Evolutionary conservation across 768 basidiomycete genomes (phyloP).

Genomic region (Russula foetens): DNA sequence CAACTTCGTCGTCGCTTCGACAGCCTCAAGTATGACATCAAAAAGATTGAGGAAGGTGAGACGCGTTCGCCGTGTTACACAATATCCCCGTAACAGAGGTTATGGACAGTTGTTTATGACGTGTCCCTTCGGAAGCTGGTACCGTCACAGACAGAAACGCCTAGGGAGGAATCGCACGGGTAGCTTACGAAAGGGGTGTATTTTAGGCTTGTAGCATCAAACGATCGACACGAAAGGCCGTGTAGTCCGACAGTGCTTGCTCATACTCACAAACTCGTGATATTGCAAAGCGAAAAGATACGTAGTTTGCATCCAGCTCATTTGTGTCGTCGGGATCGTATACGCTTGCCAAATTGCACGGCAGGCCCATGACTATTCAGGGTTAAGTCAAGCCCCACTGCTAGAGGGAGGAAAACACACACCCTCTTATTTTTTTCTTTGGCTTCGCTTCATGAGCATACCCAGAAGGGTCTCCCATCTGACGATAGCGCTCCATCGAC

Average conservation of each 20-base stretch:
- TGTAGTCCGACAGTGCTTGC: not conserved
- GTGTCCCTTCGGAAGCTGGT: slow-evolving; percentile 67
- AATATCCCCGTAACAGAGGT: slow-evolving; percentile 1
- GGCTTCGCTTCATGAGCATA: slow-evolving; percentile 60
- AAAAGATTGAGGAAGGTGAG: slow-evolving; percentile 82
- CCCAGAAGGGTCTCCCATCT: slow-evolving; percentile 41
- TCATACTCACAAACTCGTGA: not conserved
- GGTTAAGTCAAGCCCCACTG: not conserved
- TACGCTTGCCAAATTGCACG: slow-evolving; percentile 65
- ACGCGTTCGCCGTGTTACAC: not conserved
- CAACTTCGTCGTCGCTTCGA: slow-evolving; percentile 67
- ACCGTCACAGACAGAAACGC: slow-evolving; percentile 20
- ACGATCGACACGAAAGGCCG: not conserved
- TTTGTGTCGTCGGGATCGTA: slow-evolving; percentile 43
- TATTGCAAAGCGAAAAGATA: not conserved
- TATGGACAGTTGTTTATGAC: slow-evolving; percentile 66
- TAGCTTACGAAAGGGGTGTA: not conserved
- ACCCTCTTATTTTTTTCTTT: slow-evolving; percentile 81
- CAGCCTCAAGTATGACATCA: slow-evolving; percentile 78
- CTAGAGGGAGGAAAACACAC: slow-evolving; percentile 25
- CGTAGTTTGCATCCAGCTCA: not conserved
- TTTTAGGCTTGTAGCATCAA: not conserved
- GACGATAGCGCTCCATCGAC: slow-evolving; percentile 76
- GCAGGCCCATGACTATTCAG: slow-evolving; percentile 58
- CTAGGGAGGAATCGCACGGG: slow-evolving; percentile 5